Evolutionary conservation across 345 rosid species (phyloP).

Genomic region (Eucalyptus marginata): DNA sequence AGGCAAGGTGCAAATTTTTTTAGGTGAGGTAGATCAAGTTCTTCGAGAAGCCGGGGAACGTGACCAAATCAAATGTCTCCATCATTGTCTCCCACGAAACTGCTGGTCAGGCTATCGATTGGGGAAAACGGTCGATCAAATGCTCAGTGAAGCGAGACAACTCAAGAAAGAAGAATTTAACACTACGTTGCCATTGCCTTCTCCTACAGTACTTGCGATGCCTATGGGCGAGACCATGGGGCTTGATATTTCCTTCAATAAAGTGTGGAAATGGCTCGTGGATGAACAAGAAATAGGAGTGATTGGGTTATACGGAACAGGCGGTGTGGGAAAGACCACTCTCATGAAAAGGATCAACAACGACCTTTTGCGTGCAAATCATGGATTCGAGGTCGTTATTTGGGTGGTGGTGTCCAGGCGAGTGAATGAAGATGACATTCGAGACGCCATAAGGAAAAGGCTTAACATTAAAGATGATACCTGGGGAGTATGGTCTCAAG

Average conservation of each 20-base stretch:
- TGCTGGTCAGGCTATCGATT: background rate
- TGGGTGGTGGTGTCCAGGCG: background rate
- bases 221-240: background rate
- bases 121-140: rapidly evolving
- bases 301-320: background rate
- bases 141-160: background rate
- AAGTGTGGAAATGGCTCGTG: background rate
- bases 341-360: background rate
- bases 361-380: rapidly evolving
- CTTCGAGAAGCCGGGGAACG: rapidly evolving
- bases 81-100: background rate
- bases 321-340: background rate
- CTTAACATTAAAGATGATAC: rapidly evolving
- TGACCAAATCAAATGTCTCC: background rate
- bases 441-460: background rate
- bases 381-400: too few species aligned
- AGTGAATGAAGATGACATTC: background rate
- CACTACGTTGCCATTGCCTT: rapidly evolving
- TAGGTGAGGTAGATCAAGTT: rapidly evolving
- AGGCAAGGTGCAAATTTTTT: rapidly evolving
- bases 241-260: background rate
- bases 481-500: rapidly evolving
- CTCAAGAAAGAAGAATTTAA: background rate
- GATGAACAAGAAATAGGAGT: too few species aligned
- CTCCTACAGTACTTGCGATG: too few species aligned